phyloP scores from a whole-genome alignment of 768 basidiomycete genomes.

The Amanita exitialis region DNA sequence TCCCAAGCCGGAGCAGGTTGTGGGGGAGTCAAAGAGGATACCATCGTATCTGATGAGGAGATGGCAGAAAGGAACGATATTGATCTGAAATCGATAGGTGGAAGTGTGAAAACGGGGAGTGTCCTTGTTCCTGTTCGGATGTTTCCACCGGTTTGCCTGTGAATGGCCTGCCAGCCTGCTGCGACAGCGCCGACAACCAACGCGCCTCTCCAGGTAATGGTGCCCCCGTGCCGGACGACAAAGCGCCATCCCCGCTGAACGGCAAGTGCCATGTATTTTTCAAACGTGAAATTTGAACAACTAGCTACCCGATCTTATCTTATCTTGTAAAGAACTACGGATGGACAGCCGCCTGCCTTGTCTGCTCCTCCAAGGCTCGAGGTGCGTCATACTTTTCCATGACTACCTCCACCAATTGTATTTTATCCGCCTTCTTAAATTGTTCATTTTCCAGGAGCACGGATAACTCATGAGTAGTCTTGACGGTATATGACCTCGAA shows the following conservation, averaged over 20 bases:
- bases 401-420: slow-evolving; percentile 73
- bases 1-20: slow-evolving; percentile 59
- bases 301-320: slow-evolving; percentile 19
- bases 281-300: slow-evolving; percentile 5
- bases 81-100: slow-evolving; percentile 8
- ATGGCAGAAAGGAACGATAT: slow-evolving; percentile 18
- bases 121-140: slow-evolving; percentile 21
- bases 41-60: slow-evolving; percentile 17
- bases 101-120: slow-evolving; percentile 6
- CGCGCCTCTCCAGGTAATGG: slow-evolving; percentile 28
- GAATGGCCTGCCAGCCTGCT: slow-evolving; percentile 11
- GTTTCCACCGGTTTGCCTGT: slow-evolving; percentile 20
- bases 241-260: slow-evolving; percentile 16
- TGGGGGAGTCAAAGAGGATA: slow-evolving; percentile 49
- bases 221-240: slow-evolving; percentile 13
- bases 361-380: slow-evolving; percentile 42
- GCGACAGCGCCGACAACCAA: slow-evolving; percentile 31
- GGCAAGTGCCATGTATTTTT: slow-evolving; percentile 20
- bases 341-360: slow-evolving; percentile 45
- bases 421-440: slow-evolving; percentile 56
- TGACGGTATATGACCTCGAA: slow-evolving; percentile 56
- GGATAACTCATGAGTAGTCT: slow-evolving; percentile 57
- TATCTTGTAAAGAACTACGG: slow-evolving; percentile 8
- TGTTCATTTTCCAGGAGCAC: slow-evolving; percentile 49
- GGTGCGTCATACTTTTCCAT: slow-evolving; percentile 74